phyloP scores from a whole-genome alignment of 2,329 filamentous ascomycete genomes.

The Sordariomycetes sp. region DNA sequence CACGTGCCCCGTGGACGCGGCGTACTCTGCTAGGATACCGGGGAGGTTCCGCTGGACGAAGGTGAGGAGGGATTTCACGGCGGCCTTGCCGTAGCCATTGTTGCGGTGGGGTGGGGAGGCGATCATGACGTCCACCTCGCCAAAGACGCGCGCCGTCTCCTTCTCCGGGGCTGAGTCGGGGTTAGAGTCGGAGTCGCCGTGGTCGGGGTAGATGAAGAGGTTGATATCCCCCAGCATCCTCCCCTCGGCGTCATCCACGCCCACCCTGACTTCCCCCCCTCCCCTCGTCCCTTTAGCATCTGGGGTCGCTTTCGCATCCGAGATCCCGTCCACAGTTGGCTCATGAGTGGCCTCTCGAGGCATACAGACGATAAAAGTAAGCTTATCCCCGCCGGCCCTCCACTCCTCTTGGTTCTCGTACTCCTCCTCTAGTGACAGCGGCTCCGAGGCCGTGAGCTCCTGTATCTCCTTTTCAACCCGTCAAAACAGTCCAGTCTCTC shows the following conservation, averaged over 20 bases:
- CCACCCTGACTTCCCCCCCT: conserved; percentile 12
- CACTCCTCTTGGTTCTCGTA: conserved; percentile 84
- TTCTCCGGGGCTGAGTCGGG: conserved; percentile 9
- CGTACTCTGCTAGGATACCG: conserved; percentile 37
- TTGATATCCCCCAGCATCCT: conserved; percentile 66
- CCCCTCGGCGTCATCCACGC: conserved; percentile 36
- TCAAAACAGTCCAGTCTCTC: too few species aligned
- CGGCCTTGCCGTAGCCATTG: conserved; percentile 49
- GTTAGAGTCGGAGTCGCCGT: conserved; percentile 21
- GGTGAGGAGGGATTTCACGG: conserved; percentile 53
- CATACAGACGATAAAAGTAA: conserved; percentile 79
- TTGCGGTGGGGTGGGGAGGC: conserved; percentile 44
- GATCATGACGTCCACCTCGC: conserved; percentile 83
- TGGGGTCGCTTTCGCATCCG: not conserved
- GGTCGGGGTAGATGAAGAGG: conserved; percentile 57
- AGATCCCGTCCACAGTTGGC: not conserved
- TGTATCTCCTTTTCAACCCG: conserved; percentile 48
- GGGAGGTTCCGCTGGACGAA: conserved; percentile 47
- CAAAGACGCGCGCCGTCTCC: conserved; percentile 25
- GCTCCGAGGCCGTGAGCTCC: conserved; percentile 77
- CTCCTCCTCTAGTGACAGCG: conserved; percentile 67
- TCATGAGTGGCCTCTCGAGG: conserved; percentile 15
- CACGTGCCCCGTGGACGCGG: conserved; percentile 8
- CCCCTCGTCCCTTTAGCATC: not conserved
- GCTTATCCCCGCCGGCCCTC: conserved; percentile 69